phyloP scores from a whole-genome alignment of 2,329 filamentous ascomycete genomes.

The Arthrocladium fulminans region DNA sequence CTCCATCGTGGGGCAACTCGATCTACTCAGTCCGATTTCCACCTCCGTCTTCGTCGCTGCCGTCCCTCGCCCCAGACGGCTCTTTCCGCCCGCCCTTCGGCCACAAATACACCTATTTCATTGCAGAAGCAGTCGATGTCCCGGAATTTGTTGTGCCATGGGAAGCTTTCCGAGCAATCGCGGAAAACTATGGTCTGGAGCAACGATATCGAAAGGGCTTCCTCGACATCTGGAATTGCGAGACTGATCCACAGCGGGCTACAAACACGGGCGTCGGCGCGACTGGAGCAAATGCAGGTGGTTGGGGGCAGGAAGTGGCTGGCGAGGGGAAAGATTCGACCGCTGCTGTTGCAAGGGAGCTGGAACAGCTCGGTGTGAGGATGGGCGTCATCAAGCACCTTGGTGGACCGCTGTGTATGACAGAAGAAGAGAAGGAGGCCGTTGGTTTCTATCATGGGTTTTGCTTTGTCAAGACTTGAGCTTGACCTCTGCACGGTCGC shows the following conservation, averaged over 20 bases:
- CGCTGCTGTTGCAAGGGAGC: slow-evolving; percentile 49
- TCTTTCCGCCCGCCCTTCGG: slow-evolving; percentile 90
- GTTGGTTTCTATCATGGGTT: slow-evolving; percentile 83
- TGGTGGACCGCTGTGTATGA: slow-evolving; percentile 59
- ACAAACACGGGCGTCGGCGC: slow-evolving; percentile 6
- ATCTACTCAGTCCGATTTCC: slow-evolving; percentile 86
- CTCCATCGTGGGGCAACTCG: slow-evolving; percentile 77
- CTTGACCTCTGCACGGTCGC: neutral
- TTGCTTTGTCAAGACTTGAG: slow-evolving; percentile 72
- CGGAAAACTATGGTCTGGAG: slow-evolving; percentile 94
- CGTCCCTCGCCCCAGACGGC: slow-evolving; percentile 48
- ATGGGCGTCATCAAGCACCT: slow-evolving; percentile 80
- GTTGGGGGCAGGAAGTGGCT: slow-evolving; percentile 1
- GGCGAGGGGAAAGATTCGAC: slow-evolving; percentile 47
- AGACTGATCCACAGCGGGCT: slow-evolving; percentile 32
- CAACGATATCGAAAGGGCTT: slow-evolving; percentile 90
- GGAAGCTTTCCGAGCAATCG: slow-evolving; percentile 92
- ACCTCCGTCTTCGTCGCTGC: slow-evolving; percentile 6
- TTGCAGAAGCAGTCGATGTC: slow-evolving; percentile 92
- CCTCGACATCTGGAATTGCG: slow-evolving; percentile 79
- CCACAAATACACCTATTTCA: slow-evolving; percentile 96
- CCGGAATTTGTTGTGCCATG: slow-evolving; percentile 97
- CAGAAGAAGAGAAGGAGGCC: slow-evolving; percentile 83
- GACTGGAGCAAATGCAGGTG: slow-evolving; percentile 1
- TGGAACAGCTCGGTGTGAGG: slow-evolving; percentile 82